Evolutionary conservation across 352 stramenopile genomes (phyloP), one percentile per base, ranked within the genome.

Genomic region (Phytophthora ohioensis): DNA sequence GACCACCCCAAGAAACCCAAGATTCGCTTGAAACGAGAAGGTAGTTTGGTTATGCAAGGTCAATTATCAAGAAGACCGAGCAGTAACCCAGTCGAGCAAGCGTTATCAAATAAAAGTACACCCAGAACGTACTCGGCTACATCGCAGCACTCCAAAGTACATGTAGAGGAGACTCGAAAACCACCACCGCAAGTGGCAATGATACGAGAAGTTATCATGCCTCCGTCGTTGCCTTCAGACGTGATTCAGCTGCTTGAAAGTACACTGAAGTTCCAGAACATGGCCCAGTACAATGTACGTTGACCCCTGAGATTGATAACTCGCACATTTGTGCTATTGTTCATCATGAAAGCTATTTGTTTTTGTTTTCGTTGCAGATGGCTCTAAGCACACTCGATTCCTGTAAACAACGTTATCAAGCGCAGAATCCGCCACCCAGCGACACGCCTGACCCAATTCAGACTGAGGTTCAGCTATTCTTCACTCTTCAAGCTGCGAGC

Each of bases 211-310:
- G 58, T 91, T 47, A 43, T 86, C 1, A 74, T 83, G 17, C 81
- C 85, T 17, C 84, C 86, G 10, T 38, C 61, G 0, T 56, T 92
- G 21, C 68, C 80, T 13, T 10, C 57, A 15, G 73, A 76, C 13
- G 67, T 86, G 8, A 71, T 86, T 34, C 76, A 84, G 12, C 66
- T 82, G 48, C 67, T 93, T 12, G 81, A 91, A 64, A 76, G 73
- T 53, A 78, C 76, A 1, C 65, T 93, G 49, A 86, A 83, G 27
- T 90, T 86, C 52, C 86, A 93, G 57, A 93, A 92, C 57, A 76
- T 74, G 46, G 69, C 58, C 4, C 85, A 92, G 56, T 89, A 75
- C 57, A 76, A 92, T 34, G 85, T 93, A 71, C 30, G 80, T 76
- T 27, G 21, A 7, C 21, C 21, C 27, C 35, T 1, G 30, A 17